Base-by-base conservation (phyloP, 179 eudicot genomes). In the Carnegiea gigantea region DNA sequence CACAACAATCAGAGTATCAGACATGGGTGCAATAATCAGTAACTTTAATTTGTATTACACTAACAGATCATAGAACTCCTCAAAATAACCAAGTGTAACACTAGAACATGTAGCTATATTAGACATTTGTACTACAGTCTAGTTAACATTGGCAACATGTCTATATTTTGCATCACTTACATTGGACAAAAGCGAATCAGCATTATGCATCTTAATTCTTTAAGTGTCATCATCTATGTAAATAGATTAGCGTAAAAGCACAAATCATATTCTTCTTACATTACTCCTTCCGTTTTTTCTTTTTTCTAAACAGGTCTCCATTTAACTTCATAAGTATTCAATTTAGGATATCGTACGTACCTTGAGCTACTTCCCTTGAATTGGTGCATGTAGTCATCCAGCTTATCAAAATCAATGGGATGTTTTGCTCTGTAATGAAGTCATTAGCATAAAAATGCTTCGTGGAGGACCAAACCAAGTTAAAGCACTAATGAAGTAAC, bases 321-420 rank as follows among this genome's bases (percentile, higher is more conserved):
- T 36, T 70, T 18, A 17, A 70, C 46, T 36, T 4, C 73, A 36
- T 18, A 70, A 36, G n/a, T 13, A 62, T 24, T 17, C 26, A n/a
- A 17, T 70, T 14, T 15, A 70, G n/a, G 24, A 60, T 78, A 21
- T 59, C 33, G 9, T 92, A 92, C 33, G 9, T 92, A 92, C 98
- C 98, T 92, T 86, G 98, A 91, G 85, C 97, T 85, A 86, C 98
- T 92, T 11, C 98, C 91, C 87, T 90, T 91, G 85, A 90, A 92
- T 62, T 92, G 93, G 80, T 92, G 97, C 97, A 94, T 94, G 83
- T 83, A 86, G 74, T 90, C 81, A 80, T 94, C 98, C 83, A 94
- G 87, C 84, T 80, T 90, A n/a, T 71, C 90, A 80, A 92, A 92
- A 73, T 92, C 95, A 38, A 83, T n/a, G 53, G 95, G 90, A 28